Evolutionary conservation across 768 basidiomycete species (phyloP).

Genomic region (Psilocybe tampanensis): DNA sequence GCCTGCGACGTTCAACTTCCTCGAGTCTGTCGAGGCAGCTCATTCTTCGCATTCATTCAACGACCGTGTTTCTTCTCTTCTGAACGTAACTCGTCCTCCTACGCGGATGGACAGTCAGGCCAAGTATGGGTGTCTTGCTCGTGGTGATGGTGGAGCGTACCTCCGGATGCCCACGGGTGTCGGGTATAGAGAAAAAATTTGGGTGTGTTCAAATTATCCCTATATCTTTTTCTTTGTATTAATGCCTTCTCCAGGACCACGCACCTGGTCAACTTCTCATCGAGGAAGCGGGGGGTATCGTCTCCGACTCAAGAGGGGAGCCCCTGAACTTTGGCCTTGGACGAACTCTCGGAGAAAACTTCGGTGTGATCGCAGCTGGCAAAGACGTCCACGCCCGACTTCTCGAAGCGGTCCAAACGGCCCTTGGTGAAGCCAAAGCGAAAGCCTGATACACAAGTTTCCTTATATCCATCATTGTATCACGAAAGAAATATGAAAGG

Average conservation of each 20-base stretch:
- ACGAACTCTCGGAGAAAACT: conserved; percentile 82
- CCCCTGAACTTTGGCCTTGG: conserved; percentile 87
- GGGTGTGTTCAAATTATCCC: conserved; percentile 40
- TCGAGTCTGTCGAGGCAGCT: conserved; percentile 91
- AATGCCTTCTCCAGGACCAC: conserved; percentile 63
- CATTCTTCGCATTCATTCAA: conserved; percentile 92
- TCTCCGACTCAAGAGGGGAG: conserved; percentile 81
- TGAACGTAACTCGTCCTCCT: conserved; percentile 67
- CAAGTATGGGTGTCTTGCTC: conserved; percentile 85
- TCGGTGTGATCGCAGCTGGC: conserved; percentile 84
- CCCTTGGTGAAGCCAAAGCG: conserved; percentile 36
- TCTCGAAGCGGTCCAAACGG: conserved; percentile 73
- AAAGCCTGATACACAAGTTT: conserved; percentile 22
- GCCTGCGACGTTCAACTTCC: conserved; percentile 58
- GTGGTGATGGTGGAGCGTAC: conserved; percentile 87
- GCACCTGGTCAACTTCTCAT: conserved; percentile 85
- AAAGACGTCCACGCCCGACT: conserved; percentile 70
- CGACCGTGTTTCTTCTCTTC: conserved; percentile 63
- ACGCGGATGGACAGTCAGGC: conserved; percentile 95
- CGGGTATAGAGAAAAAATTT: conserved; percentile 94
- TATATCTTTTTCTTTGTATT: too few relatives aligned
- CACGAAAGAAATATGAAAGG: too few relatives aligned
- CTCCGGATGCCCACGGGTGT: conserved; percentile 76
- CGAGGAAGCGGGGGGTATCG: conserved; percentile 86
- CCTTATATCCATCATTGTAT: neutral